Conservation (phyloP, 192 early-diverging fungal genomes). For the Dissophora globulifera region DNA sequence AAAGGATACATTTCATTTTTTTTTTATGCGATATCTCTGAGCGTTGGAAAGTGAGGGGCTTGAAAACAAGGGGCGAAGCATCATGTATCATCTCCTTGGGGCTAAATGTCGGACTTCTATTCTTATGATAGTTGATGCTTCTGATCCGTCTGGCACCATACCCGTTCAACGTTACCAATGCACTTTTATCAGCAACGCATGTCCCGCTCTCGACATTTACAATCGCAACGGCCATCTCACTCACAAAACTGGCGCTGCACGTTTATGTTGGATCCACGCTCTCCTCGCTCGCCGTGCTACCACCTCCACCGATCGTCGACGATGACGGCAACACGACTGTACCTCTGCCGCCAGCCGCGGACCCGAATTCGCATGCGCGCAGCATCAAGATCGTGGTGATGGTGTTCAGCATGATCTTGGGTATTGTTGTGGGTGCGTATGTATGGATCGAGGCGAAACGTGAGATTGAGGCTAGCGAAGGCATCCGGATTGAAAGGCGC, state of each 20-base stretch:
- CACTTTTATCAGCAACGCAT: conserved; percentile 64
- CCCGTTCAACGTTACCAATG: conserved; percentile 75
- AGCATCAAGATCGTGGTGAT: conserved; percentile 35
- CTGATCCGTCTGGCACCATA: conserved; percentile 80
- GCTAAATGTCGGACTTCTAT: neutral
- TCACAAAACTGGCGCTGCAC: conserved; percentile 67
- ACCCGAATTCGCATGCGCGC: conserved; percentile 11
- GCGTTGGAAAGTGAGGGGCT: too few species aligned
- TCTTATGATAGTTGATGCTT: conserved; percentile 63
- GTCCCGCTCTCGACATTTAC: conserved; percentile 59
- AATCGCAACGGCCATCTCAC: conserved; percentile 65
- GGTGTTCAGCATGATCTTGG: conserved; percentile 50
- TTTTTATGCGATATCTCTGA: neutral
- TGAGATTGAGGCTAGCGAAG: conserved; percentile 55
- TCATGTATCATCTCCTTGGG: too few species aligned
- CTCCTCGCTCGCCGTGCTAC: conserved; percentile 55
- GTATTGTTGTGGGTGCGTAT: conserved; percentile 59
- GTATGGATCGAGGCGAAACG: conserved; percentile 60
- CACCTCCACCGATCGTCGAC: neutral
- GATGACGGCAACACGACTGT: neutral
- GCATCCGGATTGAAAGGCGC: conserved; percentile 34
- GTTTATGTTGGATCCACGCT: conserved; percentile 71
- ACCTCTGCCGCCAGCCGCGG: neutral
- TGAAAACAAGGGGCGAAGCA: too few species aligned
- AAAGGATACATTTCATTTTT: neutral